Percentiles rank a stretch among this genome's conserved stretches.
phyloP scores from a whole-genome alignment of 192 early-diverging fungal genomes.

The Coemansia sp. region DNA sequence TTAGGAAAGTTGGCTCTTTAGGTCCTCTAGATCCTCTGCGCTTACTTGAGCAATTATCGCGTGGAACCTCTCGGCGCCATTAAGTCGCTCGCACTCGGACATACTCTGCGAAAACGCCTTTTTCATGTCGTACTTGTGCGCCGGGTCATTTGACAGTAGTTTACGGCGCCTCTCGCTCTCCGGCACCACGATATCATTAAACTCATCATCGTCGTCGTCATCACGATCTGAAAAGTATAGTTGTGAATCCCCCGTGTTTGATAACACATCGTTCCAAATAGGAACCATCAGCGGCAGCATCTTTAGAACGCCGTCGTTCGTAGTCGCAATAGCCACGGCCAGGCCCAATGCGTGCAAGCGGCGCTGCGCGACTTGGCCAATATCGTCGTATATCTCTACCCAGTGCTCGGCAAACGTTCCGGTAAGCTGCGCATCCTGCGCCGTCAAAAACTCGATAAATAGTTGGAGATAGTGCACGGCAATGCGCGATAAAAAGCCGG shows the following conservation, averaged over 20 bases:
- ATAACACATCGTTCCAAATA: conserved; percentile 50
- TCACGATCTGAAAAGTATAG: conserved; percentile 34
- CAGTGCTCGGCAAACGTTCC: conserved; percentile 34
- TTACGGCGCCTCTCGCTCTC: conserved; percentile 32
- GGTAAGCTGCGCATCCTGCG: conserved; percentile 25
- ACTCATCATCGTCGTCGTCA: conserved; percentile 8
- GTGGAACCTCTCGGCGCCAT: conserved; percentile 35
- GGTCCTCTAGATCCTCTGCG: conserved; percentile 26
- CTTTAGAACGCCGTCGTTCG: conserved; percentile 37
- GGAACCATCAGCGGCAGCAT: conserved; percentile 44
- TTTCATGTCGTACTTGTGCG: conserved; percentile 36
- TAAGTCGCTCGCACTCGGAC: conserved; percentile 42
- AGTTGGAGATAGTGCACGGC: conserved; percentile 39
- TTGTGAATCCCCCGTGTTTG: conserved; percentile 38
- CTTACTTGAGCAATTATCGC: conserved; percentile 34
- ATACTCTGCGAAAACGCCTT: conserved; percentile 27
- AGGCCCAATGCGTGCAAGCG: conserved; percentile 34
- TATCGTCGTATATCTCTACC: conserved; percentile 36
- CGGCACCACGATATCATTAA: conserved; percentile 15
- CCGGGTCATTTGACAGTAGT: conserved; percentile 36
- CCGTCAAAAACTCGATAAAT: conserved; percentile 37
- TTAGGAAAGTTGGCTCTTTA: conserved; percentile 31
- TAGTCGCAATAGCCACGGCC: conserved; percentile 35
- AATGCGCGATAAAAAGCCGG: conserved; percentile 39
- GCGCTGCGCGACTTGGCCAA: conserved; percentile 33